Conservation (phyloP, 2,329 filamentous ascomycete species). For the Cucurbitaria berberidis region DNA sequence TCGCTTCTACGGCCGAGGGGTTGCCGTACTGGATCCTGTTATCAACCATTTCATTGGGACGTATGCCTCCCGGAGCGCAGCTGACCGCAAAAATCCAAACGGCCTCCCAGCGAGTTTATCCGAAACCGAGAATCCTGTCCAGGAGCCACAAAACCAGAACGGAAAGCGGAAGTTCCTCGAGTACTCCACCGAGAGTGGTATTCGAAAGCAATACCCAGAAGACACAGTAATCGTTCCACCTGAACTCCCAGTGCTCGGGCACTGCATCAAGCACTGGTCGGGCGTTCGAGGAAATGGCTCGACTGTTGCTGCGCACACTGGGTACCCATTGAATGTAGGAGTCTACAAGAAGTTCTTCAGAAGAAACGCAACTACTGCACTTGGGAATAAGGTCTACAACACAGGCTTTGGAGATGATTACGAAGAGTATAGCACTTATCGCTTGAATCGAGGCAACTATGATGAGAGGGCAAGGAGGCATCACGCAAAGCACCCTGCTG, state of each 20-base stretch:
- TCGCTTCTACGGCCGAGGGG: constrained; percentile 16
- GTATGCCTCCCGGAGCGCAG: constrained; percentile 9
- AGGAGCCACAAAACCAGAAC: no score
- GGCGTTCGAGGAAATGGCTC: constrained; percentile 12
- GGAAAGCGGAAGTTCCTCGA: constrained; percentile 2
- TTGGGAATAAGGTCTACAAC: not conserved
- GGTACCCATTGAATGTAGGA: constrained; percentile 21
- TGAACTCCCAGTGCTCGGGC: constrained; percentile 17
- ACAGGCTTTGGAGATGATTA: not conserved
- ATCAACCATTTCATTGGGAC: constrained; percentile 23
- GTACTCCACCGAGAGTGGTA: not conserved
- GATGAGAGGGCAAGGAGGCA: no score
- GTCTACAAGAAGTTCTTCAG: constrained; percentile 8
- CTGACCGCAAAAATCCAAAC: constrained; percentile 11
- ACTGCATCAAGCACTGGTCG: constrained; percentile 21
- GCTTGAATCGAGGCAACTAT: not conserved
- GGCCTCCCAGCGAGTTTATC: no score
- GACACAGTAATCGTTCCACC: constrained; percentile 17
- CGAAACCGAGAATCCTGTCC: no score
- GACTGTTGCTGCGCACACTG: constrained; percentile 12
- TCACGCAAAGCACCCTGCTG: no score
- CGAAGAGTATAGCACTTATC: constrained; percentile 1
- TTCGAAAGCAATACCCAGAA: not conserved
- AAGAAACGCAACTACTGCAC: not conserved
- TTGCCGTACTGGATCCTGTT: constrained; percentile 29